phyloP scores from a whole-genome alignment of 2,329 filamentous ascomycete genomes.

The Triangularia setosa region DNA sequence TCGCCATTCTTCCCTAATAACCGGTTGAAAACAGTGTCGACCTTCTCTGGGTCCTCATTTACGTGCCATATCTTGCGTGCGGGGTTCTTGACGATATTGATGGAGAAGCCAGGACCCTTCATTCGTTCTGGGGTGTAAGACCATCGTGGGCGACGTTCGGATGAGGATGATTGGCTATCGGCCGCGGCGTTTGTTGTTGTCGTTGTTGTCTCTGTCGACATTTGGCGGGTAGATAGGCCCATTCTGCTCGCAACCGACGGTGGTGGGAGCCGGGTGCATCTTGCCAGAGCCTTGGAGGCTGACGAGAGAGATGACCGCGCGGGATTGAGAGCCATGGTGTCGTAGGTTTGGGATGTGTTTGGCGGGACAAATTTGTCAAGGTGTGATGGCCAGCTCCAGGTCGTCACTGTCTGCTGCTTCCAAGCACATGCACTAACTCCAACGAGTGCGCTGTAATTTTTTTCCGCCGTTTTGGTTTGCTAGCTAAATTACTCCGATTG shows the following conservation, averaged over 20 bases:
- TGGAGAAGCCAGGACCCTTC: conserved; percentile 62
- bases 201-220: conserved; percentile 6
- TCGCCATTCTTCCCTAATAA: conserved; percentile 72
- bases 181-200: conserved; percentile 11
- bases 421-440: background rate
- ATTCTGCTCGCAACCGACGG: conserved; percentile 10
- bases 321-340: conserved; percentile 34
- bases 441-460: conserved; percentile 6
- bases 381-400: background rate
- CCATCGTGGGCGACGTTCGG: conserved; percentile 55
- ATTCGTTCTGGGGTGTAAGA: conserved; percentile 64
- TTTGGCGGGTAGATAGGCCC: conserved; percentile 12
- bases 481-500: background rate
- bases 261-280: conserved; percentile 25
- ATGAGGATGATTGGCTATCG: conserved; percentile 1
- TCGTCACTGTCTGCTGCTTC: background rate
- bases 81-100: conserved; percentile 53
- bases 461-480: background rate
- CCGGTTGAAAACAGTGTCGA: conserved; percentile 74
- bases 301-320: conserved; percentile 32
- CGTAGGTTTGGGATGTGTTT: conserved; percentile 8
- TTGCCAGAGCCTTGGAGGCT: conserved; percentile 32
- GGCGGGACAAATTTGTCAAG: background rate
- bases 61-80: conserved; percentile 57
- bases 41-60: conserved; percentile 68